Evolutionary conservation across 306 rosid genomes (phyloP).

Genomic region (Gillenia trifoliata): DNA sequence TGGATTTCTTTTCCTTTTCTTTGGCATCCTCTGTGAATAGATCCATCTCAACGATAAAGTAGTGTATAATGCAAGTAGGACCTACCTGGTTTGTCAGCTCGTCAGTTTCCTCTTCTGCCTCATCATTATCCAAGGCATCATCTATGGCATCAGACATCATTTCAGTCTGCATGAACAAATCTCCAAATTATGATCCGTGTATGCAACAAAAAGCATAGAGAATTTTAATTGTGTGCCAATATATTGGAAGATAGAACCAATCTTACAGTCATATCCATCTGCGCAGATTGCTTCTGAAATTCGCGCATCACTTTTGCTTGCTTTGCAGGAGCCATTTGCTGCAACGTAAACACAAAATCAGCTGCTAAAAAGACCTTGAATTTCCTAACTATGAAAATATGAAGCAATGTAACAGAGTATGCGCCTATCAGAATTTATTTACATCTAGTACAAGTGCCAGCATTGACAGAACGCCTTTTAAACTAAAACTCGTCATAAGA

Average conservation of each 20-base stretch:
- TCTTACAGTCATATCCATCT: constrained; percentile 99
- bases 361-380: not conserved
- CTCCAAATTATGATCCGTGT: constrained; percentile 22
- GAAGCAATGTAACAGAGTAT: not conserved
- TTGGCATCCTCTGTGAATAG: not conserved
- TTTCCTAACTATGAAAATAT: not conserved
- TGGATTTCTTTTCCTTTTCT: not conserved
- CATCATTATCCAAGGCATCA: constrained; percentile 85
- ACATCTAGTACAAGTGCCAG: not conserved
- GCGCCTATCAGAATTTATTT: not conserved
- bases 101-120: constrained; percentile 96
- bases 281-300: constrained; percentile 97
- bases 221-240: not conserved
- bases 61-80: constrained; percentile 19
- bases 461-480: not conserved
- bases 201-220: not conserved
- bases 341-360: constrained; percentile 34
- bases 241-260: constrained; percentile 14
- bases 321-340: constrained; percentile 93
- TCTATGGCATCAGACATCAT: constrained; percentile 98
- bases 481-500: not conserved
- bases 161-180: constrained; percentile 69
- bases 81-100: constrained; percentile 91
- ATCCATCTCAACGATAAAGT: not conserved
- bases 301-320: constrained; percentile 75